phyloP scores from a whole-genome alignment of 108 stramenopile species.

The Fragilaria crotonensis region DNA sequence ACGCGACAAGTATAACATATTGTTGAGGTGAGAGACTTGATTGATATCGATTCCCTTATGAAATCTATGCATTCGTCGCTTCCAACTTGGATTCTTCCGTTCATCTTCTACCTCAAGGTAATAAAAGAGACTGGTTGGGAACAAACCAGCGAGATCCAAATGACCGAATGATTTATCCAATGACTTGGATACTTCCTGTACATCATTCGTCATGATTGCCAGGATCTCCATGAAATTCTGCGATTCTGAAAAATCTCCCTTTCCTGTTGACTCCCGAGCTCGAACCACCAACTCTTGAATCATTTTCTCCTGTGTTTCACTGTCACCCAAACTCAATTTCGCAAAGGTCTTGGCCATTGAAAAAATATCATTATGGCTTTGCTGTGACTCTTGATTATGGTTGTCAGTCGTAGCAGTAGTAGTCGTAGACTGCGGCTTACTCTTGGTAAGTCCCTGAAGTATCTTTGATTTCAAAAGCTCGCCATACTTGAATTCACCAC shows the following conservation, averaged over 20 bases:
- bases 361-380: background rate
- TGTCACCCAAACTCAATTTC: background rate
- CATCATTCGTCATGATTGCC: background rate
- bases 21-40: slow-evolving; percentile 15
- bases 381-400: no score
- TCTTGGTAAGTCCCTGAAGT: no score
- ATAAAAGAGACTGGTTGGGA: slow-evolving; percentile 14
- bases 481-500: slow-evolving; percentile 1
- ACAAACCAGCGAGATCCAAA: slow-evolving; percentile 7
- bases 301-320: background rate
- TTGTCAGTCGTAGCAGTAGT: no score
- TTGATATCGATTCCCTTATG: slow-evolving; percentile 1
- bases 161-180: slow-evolving; percentile 10
- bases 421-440: no score
- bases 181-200: slow-evolving; percentile 4
- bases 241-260: background rate
- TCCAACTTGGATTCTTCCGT: slow-evolving; percentile 28
- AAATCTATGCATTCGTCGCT: slow-evolving; percentile 25
- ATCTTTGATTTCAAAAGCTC: no score
- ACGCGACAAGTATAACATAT: slow-evolving; percentile 20
- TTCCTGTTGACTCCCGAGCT: background rate
- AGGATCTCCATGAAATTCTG: slow-evolving; percentile 5
- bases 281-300: background rate
- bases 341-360: background rate
- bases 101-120: slow-evolving; percentile 23